Evolutionary conservation across 2,329 filamentous ascomycete genomes (phyloP).

Genomic region (Tolypocladium ovalisporum): DNA sequence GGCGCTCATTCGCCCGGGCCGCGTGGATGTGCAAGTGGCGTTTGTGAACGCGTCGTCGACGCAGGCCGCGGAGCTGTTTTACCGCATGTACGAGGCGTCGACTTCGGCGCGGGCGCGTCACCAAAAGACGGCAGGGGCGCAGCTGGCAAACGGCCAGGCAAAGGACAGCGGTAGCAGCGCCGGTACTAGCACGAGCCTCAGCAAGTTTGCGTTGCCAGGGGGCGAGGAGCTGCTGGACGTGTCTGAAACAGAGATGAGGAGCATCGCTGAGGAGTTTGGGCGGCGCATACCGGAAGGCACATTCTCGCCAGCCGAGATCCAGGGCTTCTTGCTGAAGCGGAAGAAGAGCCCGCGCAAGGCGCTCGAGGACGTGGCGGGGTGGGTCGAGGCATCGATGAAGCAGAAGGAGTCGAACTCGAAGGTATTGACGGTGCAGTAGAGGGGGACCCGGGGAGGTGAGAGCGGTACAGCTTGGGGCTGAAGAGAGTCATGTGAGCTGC

Average conservation of each 20-base stretch:
- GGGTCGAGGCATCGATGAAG: conserved; percentile 39
- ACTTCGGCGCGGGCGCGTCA: conserved; percentile 2
- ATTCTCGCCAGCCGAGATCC: conserved; percentile 52
- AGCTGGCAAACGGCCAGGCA: conserved; percentile 1
- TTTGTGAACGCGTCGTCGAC: conserved; percentile 47
- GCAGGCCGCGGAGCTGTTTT: conserved; percentile 48
- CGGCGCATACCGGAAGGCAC: conserved; percentile 37
- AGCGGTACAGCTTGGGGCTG: background rate
- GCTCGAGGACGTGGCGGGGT: conserved; percentile 37
- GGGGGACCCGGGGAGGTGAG: background rate
- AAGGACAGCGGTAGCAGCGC: background rate
- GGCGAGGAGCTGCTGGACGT: conserved; percentile 19
- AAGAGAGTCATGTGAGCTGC: background rate
- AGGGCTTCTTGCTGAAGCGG: conserved; percentile 52
- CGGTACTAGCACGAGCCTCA: background rate
- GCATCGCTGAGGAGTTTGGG: conserved; percentile 38
- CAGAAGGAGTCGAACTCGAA: conserved; percentile 40
- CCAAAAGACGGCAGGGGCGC: conserved; percentile 1
- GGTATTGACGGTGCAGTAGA: conserved; percentile 35
- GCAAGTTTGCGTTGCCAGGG: conserved; percentile 2
- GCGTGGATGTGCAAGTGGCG: conserved; percentile 58
- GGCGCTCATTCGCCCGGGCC: conserved; percentile 62
- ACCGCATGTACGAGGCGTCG: conserved; percentile 46
- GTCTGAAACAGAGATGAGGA: conserved; percentile 26
- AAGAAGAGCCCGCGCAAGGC: conserved; percentile 48